Evolutionary conservation across 805 yeast genomes (phyloP).

Genomic region (Phaffomyces thermotolerans): DNA sequence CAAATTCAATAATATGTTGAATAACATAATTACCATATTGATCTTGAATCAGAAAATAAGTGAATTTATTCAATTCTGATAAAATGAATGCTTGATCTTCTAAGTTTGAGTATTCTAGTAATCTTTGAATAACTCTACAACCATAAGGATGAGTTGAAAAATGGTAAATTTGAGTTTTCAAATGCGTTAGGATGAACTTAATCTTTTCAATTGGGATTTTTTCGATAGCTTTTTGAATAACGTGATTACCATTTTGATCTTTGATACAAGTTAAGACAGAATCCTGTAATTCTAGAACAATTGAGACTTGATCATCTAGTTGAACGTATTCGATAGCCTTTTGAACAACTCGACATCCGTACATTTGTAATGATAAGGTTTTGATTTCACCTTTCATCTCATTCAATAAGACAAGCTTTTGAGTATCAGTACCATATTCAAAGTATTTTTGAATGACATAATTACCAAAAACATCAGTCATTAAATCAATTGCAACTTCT

Average conservation of each 20-base stretch:
- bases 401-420: constrained; percentile 59
- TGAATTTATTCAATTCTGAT: constrained; percentile 62
- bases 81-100: constrained; percentile 63
- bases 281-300: constrained; percentile 64
- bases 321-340: constrained; percentile 75
- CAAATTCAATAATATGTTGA: constrained; percentile 88
- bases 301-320: constrained; percentile 53
- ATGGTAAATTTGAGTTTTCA: constrained; percentile 67
- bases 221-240: constrained; percentile 91
- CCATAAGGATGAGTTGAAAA: constrained; percentile 95
- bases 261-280: constrained; percentile 65
- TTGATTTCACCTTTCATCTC: constrained; percentile 71
- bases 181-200: constrained; percentile 64
- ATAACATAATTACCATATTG: constrained; percentile 98
- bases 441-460: constrained; percentile 93
- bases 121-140: constrained; percentile 91
- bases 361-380: constrained; percentile 83
- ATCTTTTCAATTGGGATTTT: constrained; percentile 64
- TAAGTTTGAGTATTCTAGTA: constrained; percentile 67
- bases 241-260: constrained; percentile 98
- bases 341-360: constrained; percentile 96
- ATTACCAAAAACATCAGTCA: constrained; percentile 97
- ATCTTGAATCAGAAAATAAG: constrained; percentile 78
- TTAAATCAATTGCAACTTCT: constrained; percentile 63
- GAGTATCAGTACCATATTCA: constrained; percentile 70